phyloP scores from a whole-genome alignment of 2,329 filamentous ascomycete species.

The Phaeoacremonium minimum region DNA sequence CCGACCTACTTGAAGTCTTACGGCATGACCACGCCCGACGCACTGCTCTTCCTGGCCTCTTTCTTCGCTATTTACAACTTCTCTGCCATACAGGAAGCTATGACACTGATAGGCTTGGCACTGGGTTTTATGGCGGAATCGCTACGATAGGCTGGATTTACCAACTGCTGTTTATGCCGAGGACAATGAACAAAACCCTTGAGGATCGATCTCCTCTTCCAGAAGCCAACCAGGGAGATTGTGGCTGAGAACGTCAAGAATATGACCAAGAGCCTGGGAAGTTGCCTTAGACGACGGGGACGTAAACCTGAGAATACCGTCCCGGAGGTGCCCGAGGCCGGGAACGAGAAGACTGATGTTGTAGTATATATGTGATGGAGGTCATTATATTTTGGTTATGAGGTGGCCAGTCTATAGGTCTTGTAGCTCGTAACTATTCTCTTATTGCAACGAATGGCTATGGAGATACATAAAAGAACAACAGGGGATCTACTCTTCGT shows the following conservation, averaged over 20 bases:
- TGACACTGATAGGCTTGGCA: constrained; percentile 60
- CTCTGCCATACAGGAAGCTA: constrained; percentile 62
- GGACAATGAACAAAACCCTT: constrained; percentile 64
- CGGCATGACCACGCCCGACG: constrained; percentile 68
- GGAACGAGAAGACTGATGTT: too few relatives aligned
- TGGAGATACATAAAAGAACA: too few relatives aligned
- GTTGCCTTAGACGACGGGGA: constrained; percentile 10
- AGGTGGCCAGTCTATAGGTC: too few relatives aligned
- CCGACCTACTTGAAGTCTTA: constrained; percentile 69
- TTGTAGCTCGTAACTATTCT: too few relatives aligned
- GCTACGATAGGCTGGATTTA: constrained; percentile 67
- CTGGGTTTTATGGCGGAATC: constrained; percentile 71
- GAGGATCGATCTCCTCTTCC: constrained; percentile 69
- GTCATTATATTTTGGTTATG: too few relatives aligned
- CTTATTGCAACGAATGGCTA: too few relatives aligned
- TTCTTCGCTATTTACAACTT: constrained; percentile 78
- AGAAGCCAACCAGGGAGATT: constrained; percentile 57
- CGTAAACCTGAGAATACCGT: too few relatives aligned
- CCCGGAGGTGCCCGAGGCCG: too few relatives aligned
- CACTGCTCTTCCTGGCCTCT: constrained; percentile 64
- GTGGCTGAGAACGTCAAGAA: constrained; percentile 53
- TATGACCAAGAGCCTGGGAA: constrained; percentile 7
- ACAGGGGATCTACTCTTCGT: too few relatives aligned
- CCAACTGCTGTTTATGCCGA: constrained; percentile 71
- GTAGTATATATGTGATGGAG: too few relatives aligned